These are phyloP conservation scores for Hygrocybe coccinea DNA, from an alignment of 768 basidiomycete species.

Conservation along the genomic window DNA sequence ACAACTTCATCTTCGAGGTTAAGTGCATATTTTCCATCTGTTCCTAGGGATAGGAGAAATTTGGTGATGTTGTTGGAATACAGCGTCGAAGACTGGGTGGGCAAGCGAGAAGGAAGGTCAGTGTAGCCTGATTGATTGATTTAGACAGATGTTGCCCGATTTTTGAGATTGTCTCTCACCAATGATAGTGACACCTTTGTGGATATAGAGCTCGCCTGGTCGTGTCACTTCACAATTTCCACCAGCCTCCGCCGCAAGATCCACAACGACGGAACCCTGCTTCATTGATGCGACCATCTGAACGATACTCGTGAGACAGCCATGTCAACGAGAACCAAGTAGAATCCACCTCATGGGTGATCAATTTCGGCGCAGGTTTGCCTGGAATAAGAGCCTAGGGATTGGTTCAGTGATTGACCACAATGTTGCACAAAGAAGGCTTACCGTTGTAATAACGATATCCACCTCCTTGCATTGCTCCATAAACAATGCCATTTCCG, in stretches of 20 bases:
- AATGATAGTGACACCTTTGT: slow-evolving; percentile 78
- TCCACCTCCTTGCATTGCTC: slow-evolving; percentile 87
- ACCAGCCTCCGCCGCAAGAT: slow-evolving; percentile 83
- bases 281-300: slow-evolving; percentile 86
- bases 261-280: slow-evolving; percentile 84
- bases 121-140: slow-evolving; percentile 56
- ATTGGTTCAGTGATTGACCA: neutral
- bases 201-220: slow-evolving; percentile 65
- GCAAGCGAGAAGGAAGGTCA: slow-evolving; percentile 81
- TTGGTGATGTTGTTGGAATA: slow-evolving; percentile 92
- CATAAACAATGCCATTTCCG: slow-evolving; percentile 85
- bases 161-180: slow-evolving; percentile 37
- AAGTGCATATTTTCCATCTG: slow-evolving; percentile 55
- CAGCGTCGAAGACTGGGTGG: slow-evolving; percentile 83
- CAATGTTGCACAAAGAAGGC: slow-evolving; percentile 13
- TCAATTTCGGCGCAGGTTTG: slow-evolving; percentile 79
- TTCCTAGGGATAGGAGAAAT: slow-evolving; percentile 76
- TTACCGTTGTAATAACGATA: slow-evolving; percentile 79
- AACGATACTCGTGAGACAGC: neutral
- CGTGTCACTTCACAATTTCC: slow-evolving; percentile 82
- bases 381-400: slow-evolving; percentile 77
- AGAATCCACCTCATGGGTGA: slow-evolving; percentile 50
- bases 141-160: neutral
- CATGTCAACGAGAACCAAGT: neutral
- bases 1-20: slow-evolving; percentile 82